These are phyloP conservation scores for Sphaerosporella brunnea DNA, from an alignment of 495 filamentous ascomycete genomes.

Conservation along the genomic window DNA sequence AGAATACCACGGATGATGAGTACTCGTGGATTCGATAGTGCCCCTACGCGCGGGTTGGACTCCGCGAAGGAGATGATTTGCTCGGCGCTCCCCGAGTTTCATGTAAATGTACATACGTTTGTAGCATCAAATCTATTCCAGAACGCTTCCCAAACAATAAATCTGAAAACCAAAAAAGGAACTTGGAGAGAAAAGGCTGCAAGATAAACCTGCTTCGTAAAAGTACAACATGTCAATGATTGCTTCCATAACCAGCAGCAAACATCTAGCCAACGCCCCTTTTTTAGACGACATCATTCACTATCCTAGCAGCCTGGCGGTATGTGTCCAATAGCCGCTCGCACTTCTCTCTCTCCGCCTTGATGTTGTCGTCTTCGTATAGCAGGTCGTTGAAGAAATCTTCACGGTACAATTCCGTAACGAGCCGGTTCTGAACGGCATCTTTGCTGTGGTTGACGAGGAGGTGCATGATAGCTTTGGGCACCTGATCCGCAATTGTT, in stretches of 20 bases:
- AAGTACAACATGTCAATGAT: not conserved
- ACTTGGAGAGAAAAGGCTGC: not conserved
- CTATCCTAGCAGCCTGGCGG: conserved; percentile 90
- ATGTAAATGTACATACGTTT: too few species aligned
- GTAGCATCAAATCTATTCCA: too few species aligned
- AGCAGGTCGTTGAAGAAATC: conserved; percentile 80
- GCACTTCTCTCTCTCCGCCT: conserved; percentile 94
- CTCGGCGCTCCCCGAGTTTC: too few species aligned
- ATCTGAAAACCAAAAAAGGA: not conserved
- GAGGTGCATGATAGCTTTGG: conserved; percentile 97
- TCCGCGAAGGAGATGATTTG: too few species aligned
- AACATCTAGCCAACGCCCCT: too few species aligned
- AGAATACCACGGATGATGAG: not conserved
- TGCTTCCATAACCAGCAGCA: too few species aligned
- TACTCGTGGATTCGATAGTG: not conserved
- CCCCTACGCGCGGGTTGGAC: too few species aligned
- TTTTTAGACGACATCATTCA: conserved; percentile 74
- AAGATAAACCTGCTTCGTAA: conserved; percentile 3
- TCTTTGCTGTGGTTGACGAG: conserved; percentile 97
- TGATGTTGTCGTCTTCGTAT: conserved; percentile 93
- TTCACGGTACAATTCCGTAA: conserved; percentile 90
- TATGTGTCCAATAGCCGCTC: conserved; percentile 88
- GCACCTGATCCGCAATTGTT: conserved; percentile 91
- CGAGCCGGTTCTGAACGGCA: conserved; percentile 86
- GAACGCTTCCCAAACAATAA: not conserved